phyloP scores from a whole-genome alignment of 352 stramenopile genomes.

The Pythium brachiatum region DNA sequence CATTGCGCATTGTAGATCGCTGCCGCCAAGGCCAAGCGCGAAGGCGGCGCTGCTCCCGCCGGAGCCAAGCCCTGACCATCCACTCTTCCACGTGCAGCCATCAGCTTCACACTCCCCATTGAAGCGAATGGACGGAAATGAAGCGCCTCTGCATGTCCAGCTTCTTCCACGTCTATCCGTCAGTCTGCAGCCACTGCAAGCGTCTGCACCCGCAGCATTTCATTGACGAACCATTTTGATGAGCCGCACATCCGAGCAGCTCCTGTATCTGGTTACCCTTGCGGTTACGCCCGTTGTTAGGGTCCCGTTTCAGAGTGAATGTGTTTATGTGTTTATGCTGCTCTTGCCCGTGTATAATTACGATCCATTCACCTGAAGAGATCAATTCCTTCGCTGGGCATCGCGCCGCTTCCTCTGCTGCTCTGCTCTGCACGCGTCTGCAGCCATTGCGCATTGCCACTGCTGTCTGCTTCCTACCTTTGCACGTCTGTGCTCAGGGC shows the following conservation, averaged over 20 bases:
- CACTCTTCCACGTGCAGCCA: not conserved
- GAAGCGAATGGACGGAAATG: no score
- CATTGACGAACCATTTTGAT: no score
- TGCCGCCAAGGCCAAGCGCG: slow-evolving; percentile 71
- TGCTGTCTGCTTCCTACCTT: not conserved
- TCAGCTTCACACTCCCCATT: not conserved
- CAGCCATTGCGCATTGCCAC: not conserved
- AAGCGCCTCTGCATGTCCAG: no score
- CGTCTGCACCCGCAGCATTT: no score
- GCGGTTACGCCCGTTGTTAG: not conserved
- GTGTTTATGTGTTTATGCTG: not conserved
- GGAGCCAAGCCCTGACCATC: not conserved
- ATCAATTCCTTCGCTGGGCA: slow-evolving; percentile 10
- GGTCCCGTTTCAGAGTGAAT: not conserved
- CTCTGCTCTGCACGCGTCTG: not conserved
- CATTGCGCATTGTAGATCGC: slow-evolving; percentile 45
- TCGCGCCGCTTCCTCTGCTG: slow-evolving; percentile 11
- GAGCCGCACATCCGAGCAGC: no score
- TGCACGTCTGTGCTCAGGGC: not conserved
- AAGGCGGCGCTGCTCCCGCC: slow-evolving; percentile 16
- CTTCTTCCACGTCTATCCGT: no score
- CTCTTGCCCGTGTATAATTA: not conserved
- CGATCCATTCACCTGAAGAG: not conserved
- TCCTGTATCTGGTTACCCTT: not conserved
- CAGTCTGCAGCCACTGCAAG: no score